Percentiles rank a stretch among this genome's conserved stretches.
Conservation (phyloP, 176 grass and related monocot species). For the Miscanthus lutarioriparius region DNA sequence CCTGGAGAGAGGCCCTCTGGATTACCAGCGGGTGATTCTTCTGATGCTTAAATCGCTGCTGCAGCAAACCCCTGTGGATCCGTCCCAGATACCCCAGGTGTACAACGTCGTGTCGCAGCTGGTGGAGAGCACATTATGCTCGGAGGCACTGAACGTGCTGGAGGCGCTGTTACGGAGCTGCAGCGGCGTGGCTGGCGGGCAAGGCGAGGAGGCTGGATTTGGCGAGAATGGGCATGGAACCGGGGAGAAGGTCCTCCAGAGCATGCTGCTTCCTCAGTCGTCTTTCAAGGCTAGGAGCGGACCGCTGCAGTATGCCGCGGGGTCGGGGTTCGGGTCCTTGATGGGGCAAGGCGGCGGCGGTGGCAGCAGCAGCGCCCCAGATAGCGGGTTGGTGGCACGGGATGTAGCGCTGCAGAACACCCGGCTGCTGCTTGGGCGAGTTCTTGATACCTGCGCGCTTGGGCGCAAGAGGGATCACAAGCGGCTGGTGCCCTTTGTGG, state of each 20-base stretch:
- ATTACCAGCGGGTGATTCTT: conserved; percentile 86
- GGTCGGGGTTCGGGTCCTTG: conserved; percentile 66
- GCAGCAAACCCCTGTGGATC: conserved; percentile 86
- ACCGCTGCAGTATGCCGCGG: conserved; percentile 59
- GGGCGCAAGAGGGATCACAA: conserved; percentile 95
- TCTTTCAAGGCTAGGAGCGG: conserved; percentile 93
- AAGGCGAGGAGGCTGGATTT: conserved; percentile 51
- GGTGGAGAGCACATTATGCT: conserved; percentile 73
- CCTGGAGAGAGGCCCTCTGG: conserved; percentile 85
- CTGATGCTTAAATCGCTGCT: conserved; percentile 88
- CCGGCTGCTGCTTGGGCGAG: conserved; percentile 77
- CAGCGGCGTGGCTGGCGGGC: conserved; percentile 50
- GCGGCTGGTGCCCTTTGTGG: conserved; percentile 86
- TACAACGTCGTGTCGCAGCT: conserved; percentile 91
- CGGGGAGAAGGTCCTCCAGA: conserved; percentile 69
- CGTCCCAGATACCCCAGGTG: conserved; percentile 80
- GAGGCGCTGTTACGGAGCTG: conserved; percentile 92
- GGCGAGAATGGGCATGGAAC: conserved; percentile 59
- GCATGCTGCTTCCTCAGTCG: conserved; percentile 72
- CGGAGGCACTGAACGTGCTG: conserved; percentile 83
- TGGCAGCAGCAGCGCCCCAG: conserved; percentile 36
- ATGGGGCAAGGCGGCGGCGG: conserved; percentile 51
- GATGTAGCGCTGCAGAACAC: conserved; percentile 85
- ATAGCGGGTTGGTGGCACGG: conserved; percentile 51
- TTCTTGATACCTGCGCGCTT: conserved; percentile 87